phyloP scores from a whole-genome alignment of 2,329 filamentous ascomycete genomes.

The Fusarium irregulare region DNA sequence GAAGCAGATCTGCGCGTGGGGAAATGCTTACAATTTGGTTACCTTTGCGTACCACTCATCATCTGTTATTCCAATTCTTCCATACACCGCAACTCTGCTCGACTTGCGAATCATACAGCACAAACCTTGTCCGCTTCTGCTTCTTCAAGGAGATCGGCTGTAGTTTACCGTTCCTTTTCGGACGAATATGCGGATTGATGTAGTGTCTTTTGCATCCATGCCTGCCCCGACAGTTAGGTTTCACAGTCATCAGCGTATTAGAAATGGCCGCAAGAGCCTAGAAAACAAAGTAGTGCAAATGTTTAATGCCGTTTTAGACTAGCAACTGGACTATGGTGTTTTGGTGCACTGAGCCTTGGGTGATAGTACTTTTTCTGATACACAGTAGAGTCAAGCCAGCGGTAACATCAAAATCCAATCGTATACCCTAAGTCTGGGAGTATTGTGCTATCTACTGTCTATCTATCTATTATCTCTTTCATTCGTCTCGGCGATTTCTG shows the following conservation, averaged over 20 bases:
- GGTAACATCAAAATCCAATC: not conserved
- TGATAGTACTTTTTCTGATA: not conserved
- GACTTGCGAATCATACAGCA: not conserved
- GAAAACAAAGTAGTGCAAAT: not conserved
- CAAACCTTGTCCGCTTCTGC: not conserved
- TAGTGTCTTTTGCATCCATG: constrained; percentile 6
- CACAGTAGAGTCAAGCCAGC: not conserved
- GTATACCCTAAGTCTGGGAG: not conserved
- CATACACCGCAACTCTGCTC: constrained; percentile 29
- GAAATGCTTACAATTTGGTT: constrained; percentile 13
- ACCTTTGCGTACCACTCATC: constrained; percentile 10
- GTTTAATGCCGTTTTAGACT: not conserved
- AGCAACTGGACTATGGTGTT: not conserved
- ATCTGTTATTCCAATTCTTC: not conserved
- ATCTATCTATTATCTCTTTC: not conserved
- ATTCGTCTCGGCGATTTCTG: not conserved
- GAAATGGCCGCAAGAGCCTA: not conserved
- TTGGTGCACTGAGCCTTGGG: not conserved
- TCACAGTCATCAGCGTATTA: not conserved
- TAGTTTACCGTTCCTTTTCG: constrained; percentile 8
- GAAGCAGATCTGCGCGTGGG: constrained; percentile 35
- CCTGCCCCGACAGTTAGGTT: not conserved
- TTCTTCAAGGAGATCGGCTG: not conserved
- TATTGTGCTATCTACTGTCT: not conserved
- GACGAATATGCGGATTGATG: constrained; percentile 11